phyloP scores from a whole-genome alignment of 495 filamentous ascomycete species.

The Penicillium paradoxum region DNA sequence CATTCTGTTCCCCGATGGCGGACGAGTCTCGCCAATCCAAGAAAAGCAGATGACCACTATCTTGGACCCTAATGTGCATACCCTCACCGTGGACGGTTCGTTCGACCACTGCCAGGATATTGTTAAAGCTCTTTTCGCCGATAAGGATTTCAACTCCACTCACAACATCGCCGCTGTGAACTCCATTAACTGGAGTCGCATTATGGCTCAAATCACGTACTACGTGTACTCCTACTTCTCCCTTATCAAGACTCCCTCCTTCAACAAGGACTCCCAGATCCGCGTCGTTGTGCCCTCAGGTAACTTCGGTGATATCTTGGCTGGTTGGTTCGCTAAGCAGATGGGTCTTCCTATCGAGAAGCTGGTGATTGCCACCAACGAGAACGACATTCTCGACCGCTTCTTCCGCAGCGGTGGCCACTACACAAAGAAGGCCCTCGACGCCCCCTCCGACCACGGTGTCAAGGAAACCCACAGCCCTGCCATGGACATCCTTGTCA shows the following conservation, averaged over 20 bases:
- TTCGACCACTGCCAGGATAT: conserved; percentile 98
- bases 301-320: conserved; percentile 95
- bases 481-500: conserved; percentile 96
- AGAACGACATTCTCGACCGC: conserved; percentile 83
- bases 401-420: conserved; percentile 57
- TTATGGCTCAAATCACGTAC: conserved; percentile 90
- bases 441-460: neutral
- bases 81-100: conserved; percentile 75
- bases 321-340: conserved; percentile 82
- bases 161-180: conserved; percentile 15
- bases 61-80: conserved; percentile 80
- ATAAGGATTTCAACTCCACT: conserved; percentile 49
- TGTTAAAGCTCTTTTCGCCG: conserved; percentile 82
- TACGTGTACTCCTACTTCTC: conserved; percentile 85
- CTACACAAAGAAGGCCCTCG: conserved; percentile 61
- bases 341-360: conserved; percentile 87
- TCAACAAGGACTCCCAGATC: conserved; percentile 54
- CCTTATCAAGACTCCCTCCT: conserved; percentile 45
- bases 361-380: conserved; percentile 84
- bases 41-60: conserved; percentile 95
- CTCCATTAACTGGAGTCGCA: conserved; percentile 70
- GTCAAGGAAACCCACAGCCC: conserved; percentile 78
- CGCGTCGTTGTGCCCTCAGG: conserved; percentile 84
- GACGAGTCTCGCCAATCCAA: conserved; percentile 69
- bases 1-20: conserved; percentile 84